These are phyloP conservation scores for Ramalina peruviana DNA, from an alignment of 495 filamentous ascomycete species.

Conservation along the genomic window DNA sequence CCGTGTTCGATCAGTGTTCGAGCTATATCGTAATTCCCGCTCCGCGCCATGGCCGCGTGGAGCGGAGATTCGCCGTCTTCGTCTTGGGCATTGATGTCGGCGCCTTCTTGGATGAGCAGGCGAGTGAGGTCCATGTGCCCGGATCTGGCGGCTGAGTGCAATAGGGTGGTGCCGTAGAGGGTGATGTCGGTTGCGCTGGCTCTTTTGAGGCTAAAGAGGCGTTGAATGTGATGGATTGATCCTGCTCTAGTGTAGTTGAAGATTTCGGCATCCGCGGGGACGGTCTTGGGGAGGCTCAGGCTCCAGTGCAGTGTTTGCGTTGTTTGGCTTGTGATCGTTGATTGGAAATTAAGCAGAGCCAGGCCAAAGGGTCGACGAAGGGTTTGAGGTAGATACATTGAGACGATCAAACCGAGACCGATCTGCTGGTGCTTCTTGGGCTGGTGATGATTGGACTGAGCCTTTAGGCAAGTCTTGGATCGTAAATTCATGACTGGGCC, in stretches of 20 bases:
- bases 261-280: constrained; percentile 6
- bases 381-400: constrained; percentile 1
- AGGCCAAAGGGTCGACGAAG: constrained; percentile 1
- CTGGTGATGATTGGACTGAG: background rate
- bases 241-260: constrained; percentile 2
- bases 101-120: constrained; percentile 8
- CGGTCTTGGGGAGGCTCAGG: background rate
- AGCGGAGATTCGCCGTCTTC: constrained; percentile 10
- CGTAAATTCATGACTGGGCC: constrained; percentile 2
- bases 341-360: constrained; percentile 1
- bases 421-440: constrained; percentile 1
- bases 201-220: constrained; percentile 1
- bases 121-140: constrained; percentile 3
- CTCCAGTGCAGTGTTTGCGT: constrained; percentile 2
- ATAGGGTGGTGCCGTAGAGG: constrained; percentile 1
- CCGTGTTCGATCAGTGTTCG: constrained; percentile 6
- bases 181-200: constrained; percentile 5
- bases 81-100: constrained; percentile 14
- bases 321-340: background rate
- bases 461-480: background rate
- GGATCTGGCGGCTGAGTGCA: constrained; percentile 4
- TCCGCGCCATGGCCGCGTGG: constrained; percentile 3
- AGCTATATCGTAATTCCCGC: constrained; percentile 6
- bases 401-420: constrained; percentile 4
- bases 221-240: constrained; percentile 1